These are phyloP conservation scores for Carex myosuroides DNA, from an alignment of 176 grass and related monocot species.

Conservation along the genomic window DNA sequence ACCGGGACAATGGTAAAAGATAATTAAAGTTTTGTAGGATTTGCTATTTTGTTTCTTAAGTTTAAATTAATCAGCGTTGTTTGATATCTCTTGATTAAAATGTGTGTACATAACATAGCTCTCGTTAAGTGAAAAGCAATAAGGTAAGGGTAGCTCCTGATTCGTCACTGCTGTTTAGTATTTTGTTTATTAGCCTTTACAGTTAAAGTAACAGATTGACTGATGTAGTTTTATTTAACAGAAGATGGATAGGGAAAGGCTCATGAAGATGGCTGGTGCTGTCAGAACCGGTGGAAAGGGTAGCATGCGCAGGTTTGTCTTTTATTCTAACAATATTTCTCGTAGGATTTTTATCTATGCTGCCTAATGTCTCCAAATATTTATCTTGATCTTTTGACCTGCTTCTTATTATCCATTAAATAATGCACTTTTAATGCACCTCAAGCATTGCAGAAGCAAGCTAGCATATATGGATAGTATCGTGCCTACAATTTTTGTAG, in stretches of 20 bases:
- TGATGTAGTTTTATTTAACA: neutral
- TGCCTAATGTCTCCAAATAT: neutral
- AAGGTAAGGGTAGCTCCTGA: neutral
- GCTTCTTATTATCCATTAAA: neutral
- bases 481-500: neutral
- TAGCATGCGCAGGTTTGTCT: constrained; percentile 64
- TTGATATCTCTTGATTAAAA: neutral
- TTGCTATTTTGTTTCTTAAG: neutral
- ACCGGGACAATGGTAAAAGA: too few species aligned
- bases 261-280: constrained; percentile 84
- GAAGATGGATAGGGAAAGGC: constrained; percentile 86
- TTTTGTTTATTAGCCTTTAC: neutral
- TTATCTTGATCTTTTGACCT: neutral
- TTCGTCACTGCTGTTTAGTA: neutral
- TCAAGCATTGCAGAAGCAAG: neutral
- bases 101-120: neutral
- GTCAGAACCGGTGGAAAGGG: constrained; percentile 85
- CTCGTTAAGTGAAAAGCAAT: neutral
- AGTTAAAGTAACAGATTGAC: neutral
- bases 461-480: neutral
- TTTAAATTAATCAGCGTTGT: neutral
- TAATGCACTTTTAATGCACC: too few species aligned
- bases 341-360: neutral
- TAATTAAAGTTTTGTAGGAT: neutral
- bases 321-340: neutral